phyloP scores from a whole-genome alignment of 2,329 filamentous ascomycete species.

The Macrophomina pseudophaseolina region DNA sequence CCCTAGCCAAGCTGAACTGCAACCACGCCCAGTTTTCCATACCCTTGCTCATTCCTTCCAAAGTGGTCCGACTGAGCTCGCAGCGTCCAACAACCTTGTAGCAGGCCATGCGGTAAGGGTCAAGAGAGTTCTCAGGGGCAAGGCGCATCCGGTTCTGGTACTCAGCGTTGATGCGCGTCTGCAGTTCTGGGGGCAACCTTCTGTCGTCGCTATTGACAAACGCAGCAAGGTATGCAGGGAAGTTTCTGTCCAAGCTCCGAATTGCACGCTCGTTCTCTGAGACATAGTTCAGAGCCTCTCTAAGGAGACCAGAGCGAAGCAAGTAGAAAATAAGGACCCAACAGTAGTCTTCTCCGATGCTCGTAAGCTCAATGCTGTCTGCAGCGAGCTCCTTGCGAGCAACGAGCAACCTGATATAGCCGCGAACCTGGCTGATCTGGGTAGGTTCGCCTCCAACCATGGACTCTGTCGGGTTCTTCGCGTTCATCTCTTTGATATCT shows the following conservation, averaged over 20 bases:
- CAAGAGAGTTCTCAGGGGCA: slow-evolving; percentile 82
- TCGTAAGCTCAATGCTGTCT: slow-evolving; percentile 78
- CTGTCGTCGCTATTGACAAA: slow-evolving; percentile 80
- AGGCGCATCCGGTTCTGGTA: slow-evolving; percentile 85
- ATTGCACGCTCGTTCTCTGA: slow-evolving; percentile 79
- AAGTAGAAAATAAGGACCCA: slow-evolving; percentile 97
- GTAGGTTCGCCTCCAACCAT: slow-evolving; percentile 88
- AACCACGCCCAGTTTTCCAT: slow-evolving; percentile 73
- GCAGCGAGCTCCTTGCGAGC: slow-evolving; percentile 82
- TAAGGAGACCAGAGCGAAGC: slow-evolving; percentile 80
- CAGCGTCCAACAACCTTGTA: slow-evolving; percentile 94
- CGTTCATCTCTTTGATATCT: slow-evolving; percentile 77
- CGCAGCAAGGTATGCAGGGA: slow-evolving; percentile 83
- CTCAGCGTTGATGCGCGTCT: slow-evolving; percentile 87
- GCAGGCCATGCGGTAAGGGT: slow-evolving; percentile 95
- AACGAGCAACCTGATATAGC: slow-evolving; percentile 83
- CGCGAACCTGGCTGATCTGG: slow-evolving; percentile 86
- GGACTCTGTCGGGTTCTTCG: slow-evolving; percentile 85
- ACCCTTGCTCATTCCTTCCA: slow-evolving; percentile 63
- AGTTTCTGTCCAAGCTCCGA: slow-evolving; percentile 87
- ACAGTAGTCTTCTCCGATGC: slow-evolving; percentile 72
- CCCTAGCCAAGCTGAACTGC: slow-evolving; percentile 67
- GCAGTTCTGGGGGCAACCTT: slow-evolving; percentile 76
- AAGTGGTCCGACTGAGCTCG: slow-evolving; percentile 61
- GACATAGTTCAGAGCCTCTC: slow-evolving; percentile 86